Conservation (phyloP, 2,329 filamentous ascomycete species). For the Scedosporium dehoogii region DNA sequence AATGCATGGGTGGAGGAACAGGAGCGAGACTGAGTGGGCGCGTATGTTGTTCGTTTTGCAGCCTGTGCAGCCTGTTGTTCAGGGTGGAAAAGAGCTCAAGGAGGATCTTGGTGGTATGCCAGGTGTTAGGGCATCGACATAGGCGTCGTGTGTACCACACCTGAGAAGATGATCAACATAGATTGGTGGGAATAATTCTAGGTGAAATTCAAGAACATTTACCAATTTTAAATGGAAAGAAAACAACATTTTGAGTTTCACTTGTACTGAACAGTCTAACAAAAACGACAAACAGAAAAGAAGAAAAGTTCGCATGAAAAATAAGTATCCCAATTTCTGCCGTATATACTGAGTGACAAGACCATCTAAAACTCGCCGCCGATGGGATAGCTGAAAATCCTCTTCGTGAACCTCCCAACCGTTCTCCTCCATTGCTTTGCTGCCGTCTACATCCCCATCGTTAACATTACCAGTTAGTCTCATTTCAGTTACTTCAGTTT, state of each 20-base stretch:
- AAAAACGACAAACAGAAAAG: background rate
- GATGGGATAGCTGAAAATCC: conserved; percentile 39
- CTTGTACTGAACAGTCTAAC: background rate
- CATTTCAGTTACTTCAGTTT: background rate
- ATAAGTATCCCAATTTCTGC: background rate
- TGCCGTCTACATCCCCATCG: conserved; percentile 19
- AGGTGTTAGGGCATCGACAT: conserved; percentile 15
- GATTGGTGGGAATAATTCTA: no score
- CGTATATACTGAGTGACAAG: background rate
- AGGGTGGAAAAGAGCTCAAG: conserved; percentile 14
- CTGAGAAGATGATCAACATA: no score
- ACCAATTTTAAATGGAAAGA: background rate
- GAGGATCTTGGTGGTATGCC: conserved; percentile 23
- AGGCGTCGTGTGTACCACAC: background rate
- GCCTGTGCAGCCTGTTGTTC: conserved; percentile 11
- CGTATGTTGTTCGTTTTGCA: conserved; percentile 11
- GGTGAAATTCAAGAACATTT: no score
- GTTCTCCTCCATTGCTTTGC: conserved; percentile 40
- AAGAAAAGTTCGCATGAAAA: background rate
- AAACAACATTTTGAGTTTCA: background rate
- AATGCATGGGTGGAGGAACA: conserved; percentile 44
- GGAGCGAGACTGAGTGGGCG: conserved; percentile 32
- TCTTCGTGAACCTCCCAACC: conserved; percentile 34
- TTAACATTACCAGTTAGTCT: background rate
- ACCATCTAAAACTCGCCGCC: conserved; percentile 38